Evolutionary conservation across 768 basidiomycete genomes (phyloP).

Genomic region (Mycena venus): DNA sequence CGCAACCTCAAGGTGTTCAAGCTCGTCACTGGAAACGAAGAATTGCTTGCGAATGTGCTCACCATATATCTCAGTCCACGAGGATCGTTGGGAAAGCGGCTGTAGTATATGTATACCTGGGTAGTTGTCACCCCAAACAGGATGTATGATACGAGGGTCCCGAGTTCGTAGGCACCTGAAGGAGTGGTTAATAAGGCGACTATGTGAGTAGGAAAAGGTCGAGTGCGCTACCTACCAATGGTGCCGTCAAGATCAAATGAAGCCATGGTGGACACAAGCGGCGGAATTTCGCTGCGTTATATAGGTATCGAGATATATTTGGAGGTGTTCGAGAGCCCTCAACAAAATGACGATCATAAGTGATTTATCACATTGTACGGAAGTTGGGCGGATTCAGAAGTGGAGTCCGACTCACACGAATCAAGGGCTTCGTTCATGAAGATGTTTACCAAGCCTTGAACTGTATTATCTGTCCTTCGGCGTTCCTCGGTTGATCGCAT

Average conservation of each 20-base stretch:
- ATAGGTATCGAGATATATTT: background rate
- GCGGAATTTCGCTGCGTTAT: background rate
- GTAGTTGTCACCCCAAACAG: slow-evolving; percentile 5
- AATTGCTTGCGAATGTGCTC: background rate
- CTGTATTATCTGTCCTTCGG: too few relatives aligned
- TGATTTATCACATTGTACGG: background rate
- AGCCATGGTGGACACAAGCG: background rate
- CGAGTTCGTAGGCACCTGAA: slow-evolving; percentile 22
- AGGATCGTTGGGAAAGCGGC: slow-evolving; percentile 3
- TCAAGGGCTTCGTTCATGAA: background rate
- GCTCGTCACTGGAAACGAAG: background rate
- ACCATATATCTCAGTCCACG: background rate
- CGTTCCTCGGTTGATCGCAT: too few relatives aligned
- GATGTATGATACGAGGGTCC: background rate
- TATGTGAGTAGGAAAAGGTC: too few relatives aligned
- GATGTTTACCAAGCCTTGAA: background rate
- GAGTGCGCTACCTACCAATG: background rate
- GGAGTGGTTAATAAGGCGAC: background rate
- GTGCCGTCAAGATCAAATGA: slow-evolving; percentile 6
- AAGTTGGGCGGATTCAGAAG: background rate
- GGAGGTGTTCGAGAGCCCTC: background rate
- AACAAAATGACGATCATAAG: background rate
- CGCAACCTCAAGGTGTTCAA: background rate
- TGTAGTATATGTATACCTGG: slow-evolving; percentile 10
- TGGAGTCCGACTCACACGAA: background rate